phyloP scores from a whole-genome alignment of 2,329 filamentous ascomycete genomes.

The Sordariomycetes sp. region DNA sequence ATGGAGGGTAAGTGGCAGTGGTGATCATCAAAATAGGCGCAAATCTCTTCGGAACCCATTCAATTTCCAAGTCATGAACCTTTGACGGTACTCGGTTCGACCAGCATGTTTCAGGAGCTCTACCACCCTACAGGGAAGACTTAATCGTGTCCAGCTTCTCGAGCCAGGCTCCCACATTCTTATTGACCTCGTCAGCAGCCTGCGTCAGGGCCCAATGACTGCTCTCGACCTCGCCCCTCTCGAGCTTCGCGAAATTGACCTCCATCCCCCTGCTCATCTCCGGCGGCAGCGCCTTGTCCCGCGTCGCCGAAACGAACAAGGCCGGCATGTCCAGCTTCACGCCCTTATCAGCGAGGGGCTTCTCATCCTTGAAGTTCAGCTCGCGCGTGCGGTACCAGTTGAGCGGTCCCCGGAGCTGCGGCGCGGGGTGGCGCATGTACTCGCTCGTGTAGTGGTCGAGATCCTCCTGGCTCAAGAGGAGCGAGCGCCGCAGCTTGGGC shows the following conservation, averaged over 20 bases:
- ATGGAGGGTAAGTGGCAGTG: no score
- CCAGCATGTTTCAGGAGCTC: no score
- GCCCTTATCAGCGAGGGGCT: constrained; percentile 49
- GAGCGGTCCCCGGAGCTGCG: constrained; percentile 66
- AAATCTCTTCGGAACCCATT: no score
- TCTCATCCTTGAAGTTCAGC: constrained; percentile 71
- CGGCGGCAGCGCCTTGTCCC: constrained; percentile 65
- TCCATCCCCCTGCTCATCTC: constrained; percentile 66
- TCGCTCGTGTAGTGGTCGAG: constrained; percentile 66
- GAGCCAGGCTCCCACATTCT: constrained; percentile 58
- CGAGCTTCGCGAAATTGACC: constrained; percentile 53
- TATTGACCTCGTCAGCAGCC: constrained; percentile 61
- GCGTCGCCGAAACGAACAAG: constrained; percentile 64
- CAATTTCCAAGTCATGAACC: no score
- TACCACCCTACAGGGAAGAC: constrained; percentile 1
- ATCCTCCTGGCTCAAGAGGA: constrained; percentile 54
- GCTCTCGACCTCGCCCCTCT: constrained; percentile 54
- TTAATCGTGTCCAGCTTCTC: constrained; percentile 19
- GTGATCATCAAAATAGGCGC: no score
- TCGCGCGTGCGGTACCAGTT: constrained; percentile 80
- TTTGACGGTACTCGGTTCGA: no score
- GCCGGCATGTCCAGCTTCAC: constrained; percentile 48
- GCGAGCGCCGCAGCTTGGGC: constrained; percentile 48
- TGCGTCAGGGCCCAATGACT: constrained; percentile 81
- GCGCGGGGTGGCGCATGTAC: constrained; percentile 47